Percentiles rank a stretch among this genome's conserved stretches.
Conservation (phyloP, 2,329 filamentous ascomycete genomes). For the Fusarium sp. region DNA sequence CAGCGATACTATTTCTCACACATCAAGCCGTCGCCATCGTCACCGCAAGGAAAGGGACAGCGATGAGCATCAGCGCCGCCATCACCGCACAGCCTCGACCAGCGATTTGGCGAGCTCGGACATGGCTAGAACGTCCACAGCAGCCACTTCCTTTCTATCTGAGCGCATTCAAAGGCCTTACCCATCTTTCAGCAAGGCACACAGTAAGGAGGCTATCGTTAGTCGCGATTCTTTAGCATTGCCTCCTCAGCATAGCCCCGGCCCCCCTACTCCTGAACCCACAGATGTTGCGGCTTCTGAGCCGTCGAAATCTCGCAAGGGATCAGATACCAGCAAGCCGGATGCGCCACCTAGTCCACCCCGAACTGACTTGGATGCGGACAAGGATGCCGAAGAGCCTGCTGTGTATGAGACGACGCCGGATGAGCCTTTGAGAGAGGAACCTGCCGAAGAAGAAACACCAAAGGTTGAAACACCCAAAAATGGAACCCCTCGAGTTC, state of each 20-base stretch:
- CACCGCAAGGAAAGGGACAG: slow-evolving; percentile 52
- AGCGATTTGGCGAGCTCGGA: slow-evolving; percentile 64
- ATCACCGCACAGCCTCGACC: slow-evolving; percentile 54
- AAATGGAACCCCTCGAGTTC: slow-evolving; percentile 23
- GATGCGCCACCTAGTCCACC: slow-evolving; percentile 72
- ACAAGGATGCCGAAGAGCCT: slow-evolving; percentile 50
- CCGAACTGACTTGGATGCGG: slow-evolving; percentile 70
- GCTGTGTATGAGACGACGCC: slow-evolving; percentile 51
- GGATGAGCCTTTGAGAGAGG: slow-evolving; percentile 49
- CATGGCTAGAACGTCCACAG: slow-evolving; percentile 55
- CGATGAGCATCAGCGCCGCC: slow-evolving; percentile 52
- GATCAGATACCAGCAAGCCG: slow-evolving; percentile 55
- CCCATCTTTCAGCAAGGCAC: slow-evolving; percentile 87
- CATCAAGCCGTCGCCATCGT: slow-evolving; percentile 53
- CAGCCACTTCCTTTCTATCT: slow-evolving; percentile 50
- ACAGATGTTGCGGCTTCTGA: slow-evolving; percentile 60
- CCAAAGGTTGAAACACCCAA: slow-evolving; percentile 22
- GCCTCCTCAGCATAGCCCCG: slow-evolving; percentile 58
- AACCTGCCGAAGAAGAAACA: slow-evolving; percentile 49
- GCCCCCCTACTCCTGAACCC: slow-evolving; percentile 76
- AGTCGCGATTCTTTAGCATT: slow-evolving; percentile 67
- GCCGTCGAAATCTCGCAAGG: slow-evolving; percentile 23
- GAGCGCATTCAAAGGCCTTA: slow-evolving; percentile 75
- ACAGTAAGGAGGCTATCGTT: slow-evolving; percentile 87
- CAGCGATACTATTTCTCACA: slow-evolving; percentile 58